Evolutionary conservation across 1,284 basidiomycete genomes (phyloP).

Genomic region (Ustilago curta): DNA sequence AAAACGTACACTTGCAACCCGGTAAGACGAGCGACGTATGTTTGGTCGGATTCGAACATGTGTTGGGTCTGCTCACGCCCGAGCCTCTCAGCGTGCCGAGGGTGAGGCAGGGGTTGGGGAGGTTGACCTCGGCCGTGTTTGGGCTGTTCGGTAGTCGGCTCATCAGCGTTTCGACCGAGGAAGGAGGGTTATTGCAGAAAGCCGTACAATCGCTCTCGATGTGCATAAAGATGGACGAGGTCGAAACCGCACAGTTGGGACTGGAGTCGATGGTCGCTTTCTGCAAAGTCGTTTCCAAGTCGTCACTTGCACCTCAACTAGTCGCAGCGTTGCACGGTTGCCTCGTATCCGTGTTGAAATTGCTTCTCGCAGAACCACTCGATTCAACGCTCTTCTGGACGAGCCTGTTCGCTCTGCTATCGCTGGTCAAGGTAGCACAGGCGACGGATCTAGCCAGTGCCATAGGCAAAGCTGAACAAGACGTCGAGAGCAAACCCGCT

Average conservation of each 20-base stretch:
- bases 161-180: conserved; percentile 21
- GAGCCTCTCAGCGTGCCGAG: conserved; percentile 48
- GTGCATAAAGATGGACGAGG: conserved; percentile 49
- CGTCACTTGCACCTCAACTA: conserved; percentile 14
- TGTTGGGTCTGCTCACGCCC: conserved; percentile 26
- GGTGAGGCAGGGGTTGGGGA: conserved; percentile 36
- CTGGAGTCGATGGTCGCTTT: conserved; percentile 42
- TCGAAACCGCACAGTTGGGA: conserved; percentile 32
- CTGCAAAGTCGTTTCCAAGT: conserved; percentile 18
- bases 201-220: conserved; percentile 37
- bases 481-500: conserved; percentile 10
- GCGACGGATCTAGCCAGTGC: conserved; percentile 21
- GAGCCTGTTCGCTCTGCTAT: conserved; percentile 25
- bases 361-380: conserved; percentile 37
- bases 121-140: conserved; percentile 32
- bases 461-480: conserved; percentile 14
- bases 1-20: conserved; percentile 19
- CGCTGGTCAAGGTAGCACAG: conserved; percentile 32
- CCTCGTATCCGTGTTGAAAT: conserved; percentile 14
- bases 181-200: conserved; percentile 17
- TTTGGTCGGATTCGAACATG: conserved; percentile 48
- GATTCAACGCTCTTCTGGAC: conserved; percentile 35
- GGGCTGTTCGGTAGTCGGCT: conserved; percentile 34
- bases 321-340: conserved; percentile 17
- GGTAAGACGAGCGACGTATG: conserved; percentile 49